Base-by-base conservation (phyloP, 2,329 filamentous ascomycete species). In the Ilyonectria robusta region DNA sequence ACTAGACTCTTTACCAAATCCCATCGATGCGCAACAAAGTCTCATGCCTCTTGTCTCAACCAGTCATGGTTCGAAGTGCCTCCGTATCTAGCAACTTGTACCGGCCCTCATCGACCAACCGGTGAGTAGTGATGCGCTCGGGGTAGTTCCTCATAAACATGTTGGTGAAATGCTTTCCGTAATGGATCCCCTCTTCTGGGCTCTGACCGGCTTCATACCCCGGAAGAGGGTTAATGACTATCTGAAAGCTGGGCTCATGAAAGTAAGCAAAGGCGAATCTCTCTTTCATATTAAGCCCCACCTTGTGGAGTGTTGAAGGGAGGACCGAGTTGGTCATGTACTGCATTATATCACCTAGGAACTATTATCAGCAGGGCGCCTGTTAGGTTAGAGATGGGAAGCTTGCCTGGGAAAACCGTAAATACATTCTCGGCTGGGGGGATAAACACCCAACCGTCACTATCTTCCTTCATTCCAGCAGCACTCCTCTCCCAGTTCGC, bases 61-160 rank as follows among this genome's bases (percentile, higher is more conserved):
- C 51, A 26, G 57, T 19, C 31, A 67, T 66, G 2, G 62, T 66
- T 2, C 17, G 57, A 26, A 62, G 65, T 3, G 50, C 26, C 4
- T 67, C 50, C 31, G 47, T 50, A 6, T 55, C 46, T 10, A 67
- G 8, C 3, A 67, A 33, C 5, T 44, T 21, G 4, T 65, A 67
- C 2, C 67, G 50, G 2, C 53, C 65, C 31, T 68, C 60, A 0
- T 60, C 57, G 13, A 50, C 6, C 37, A 69, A 6, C 2, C 80
- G 76, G 65, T 77, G 74, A 0, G 83, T 85, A 4, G 84, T 86
- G 46, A 83, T 77, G 9, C 84, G 78, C 54, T 85, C 80, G 0
- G 84, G 84, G 54, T 86, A 86, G 73, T 85, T 86, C 17, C 84
- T 78, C 76, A 86, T 76, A 63, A 81, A 85, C 84, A 86, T 86